A percentile compares a stretch with the other conserved stretches of the same genome.
Evolutionary conservation across 1,284 basidiomycete genomes (phyloP).

Genomic region (Ceratobasidium sp.): DNA sequence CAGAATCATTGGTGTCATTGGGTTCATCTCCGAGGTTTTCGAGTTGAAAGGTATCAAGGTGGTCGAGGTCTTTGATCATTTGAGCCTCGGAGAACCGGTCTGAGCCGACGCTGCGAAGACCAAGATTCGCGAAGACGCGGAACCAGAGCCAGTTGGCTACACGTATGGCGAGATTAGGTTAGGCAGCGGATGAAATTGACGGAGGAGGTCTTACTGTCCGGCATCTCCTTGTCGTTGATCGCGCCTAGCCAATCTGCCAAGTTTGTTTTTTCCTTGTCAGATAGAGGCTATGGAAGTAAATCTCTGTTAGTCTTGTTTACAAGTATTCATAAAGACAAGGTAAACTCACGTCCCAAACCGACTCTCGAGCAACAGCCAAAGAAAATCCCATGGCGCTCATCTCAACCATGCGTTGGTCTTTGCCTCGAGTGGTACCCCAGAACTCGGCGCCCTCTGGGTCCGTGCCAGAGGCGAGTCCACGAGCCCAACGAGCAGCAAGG

Average conservation of each 20-base stretch:
- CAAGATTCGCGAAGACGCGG: constrained; percentile 81
- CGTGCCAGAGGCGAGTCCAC: constrained; percentile 73
- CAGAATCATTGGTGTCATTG: constrained; percentile 33
- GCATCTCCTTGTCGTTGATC: constrained; percentile 74
- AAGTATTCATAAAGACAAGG: background rate
- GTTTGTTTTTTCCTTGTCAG: constrained; percentile 63
- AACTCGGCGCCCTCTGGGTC: constrained; percentile 73
- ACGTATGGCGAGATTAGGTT: constrained; percentile 48
- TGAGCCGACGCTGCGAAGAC: constrained; percentile 70
- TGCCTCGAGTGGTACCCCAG: constrained; percentile 78
- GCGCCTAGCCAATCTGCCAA: constrained; percentile 75
- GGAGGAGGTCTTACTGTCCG: constrained; percentile 52
- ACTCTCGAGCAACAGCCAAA: constrained; percentile 70
- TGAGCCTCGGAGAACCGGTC: constrained; percentile 63
- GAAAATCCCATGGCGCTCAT: constrained; percentile 81
- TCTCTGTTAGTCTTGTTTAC: background rate
- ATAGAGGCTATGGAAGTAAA: constrained; percentile 52
- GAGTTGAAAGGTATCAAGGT: constrained; percentile 82
- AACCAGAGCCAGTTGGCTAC: constrained; percentile 85
- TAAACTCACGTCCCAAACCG: constrained; percentile 66
- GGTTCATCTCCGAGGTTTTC: constrained; percentile 56
- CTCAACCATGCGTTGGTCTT: constrained; percentile 85
- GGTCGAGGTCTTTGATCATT: constrained; percentile 77
- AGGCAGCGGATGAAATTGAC: background rate
- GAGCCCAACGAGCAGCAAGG: constrained; percentile 66